These are phyloP conservation scores for Acanthamoeba triangularis DNA, from an alignment of 208 protist species.

Conservation along the genomic window DNA sequence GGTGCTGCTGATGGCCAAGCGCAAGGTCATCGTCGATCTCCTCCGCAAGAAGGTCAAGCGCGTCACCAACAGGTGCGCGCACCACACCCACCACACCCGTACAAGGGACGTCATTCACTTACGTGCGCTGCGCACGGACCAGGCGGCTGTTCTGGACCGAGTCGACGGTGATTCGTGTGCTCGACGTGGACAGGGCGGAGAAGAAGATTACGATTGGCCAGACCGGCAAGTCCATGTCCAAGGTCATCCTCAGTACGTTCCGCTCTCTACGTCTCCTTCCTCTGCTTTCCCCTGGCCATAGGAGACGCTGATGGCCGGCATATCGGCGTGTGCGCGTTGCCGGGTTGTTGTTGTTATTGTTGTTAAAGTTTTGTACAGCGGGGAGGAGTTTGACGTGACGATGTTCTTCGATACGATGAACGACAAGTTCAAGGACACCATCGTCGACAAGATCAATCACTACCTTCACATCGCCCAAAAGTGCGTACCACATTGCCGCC, in stretches of 20 bases:
- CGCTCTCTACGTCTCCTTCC: neutral
- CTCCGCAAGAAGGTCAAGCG: constrained; percentile 59
- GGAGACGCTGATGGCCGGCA: neutral
- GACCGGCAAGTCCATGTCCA: constrained; percentile 25
- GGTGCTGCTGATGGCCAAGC: constrained; percentile 64
- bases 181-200: constrained; percentile 16
- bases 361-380: constrained; percentile 2
- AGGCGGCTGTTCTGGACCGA: constrained; percentile 47
- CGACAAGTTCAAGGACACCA: constrained; percentile 30
- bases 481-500: neutral
- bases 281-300: neutral
- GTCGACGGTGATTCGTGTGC: constrained; percentile 18
- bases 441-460: constrained; percentile 53
- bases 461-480: constrained; percentile 50
- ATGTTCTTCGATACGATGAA: constrained; percentile 50
- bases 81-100: neutral
- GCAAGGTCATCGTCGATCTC: constrained; percentile 56
- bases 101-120: neutral
- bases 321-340: neutral
- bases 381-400: constrained; percentile 46
- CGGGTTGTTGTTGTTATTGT: neutral
- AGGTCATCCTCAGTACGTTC: constrained; percentile 25
- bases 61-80: neutral
- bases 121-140: neutral
- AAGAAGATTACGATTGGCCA: neutral